Evolutionary conservation across 495 filamentous ascomycete species (phyloP), one percentile per base, ranked within the genome.

Genomic region (Talaromyces borbonicus): DNA sequence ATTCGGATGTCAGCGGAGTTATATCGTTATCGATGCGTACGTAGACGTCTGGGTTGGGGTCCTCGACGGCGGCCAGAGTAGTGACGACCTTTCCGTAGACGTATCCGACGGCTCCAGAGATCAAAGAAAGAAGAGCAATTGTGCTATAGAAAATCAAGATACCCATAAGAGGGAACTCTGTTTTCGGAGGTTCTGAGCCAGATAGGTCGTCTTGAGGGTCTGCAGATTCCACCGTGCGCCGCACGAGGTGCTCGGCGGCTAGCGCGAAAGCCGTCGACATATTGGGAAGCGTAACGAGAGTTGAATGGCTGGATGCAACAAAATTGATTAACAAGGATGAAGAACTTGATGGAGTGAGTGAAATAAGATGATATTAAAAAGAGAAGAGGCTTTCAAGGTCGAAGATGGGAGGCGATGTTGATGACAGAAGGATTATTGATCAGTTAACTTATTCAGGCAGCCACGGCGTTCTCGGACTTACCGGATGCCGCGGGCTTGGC

Each of bases 61-160:
- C 71, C 59, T 85, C 81, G 48, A 85, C 61, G 47, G 74, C 72
- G 38, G 79, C 71, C 14, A 85, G 66, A 8, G 77, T 78, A 4
- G 72, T 63, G 14, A 84, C 65, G 18, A 85, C 69, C 27, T 68
- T 50, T 27, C 71, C 71, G 49, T 81, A 73, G 20, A 76, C 77
- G 60, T 85, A 84, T 40, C 69, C 60, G 15, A 72, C 44, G 30
- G 30, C 33, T 31, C 26, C 43, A 31, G 25, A 33, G 8, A 32
- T 14, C 15, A 49, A 33, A 3, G 46, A 52, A 20, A 59, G 37
- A 35, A 59, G 18, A 11, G 20, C 27, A 24, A 36, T n/a, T 5
- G 30, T 46, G 31, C 3, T 11, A 11, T 52, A 14, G 12, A 56
- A n/a, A 5, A 40, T 18, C 9, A 53, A 58, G 37, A 52, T 41